Base-by-base conservation (phyloP, 2,329 filamentous ascomycete genomes). In the Plenodomus lindquistii region DNA sequence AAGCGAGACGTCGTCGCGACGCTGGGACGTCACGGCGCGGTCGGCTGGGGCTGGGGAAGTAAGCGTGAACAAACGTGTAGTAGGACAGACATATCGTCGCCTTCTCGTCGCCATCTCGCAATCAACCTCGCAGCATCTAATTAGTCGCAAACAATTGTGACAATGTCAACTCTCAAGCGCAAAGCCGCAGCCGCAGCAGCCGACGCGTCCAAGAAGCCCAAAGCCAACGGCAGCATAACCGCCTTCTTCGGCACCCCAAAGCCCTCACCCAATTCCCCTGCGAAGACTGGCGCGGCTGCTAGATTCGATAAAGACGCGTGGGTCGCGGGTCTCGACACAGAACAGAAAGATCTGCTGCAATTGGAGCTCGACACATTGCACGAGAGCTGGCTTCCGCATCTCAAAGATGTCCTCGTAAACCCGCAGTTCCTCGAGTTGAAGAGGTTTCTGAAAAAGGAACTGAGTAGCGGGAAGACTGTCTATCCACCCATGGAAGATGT, bases 331-430 rank as follows among this genome's bases (percentile, higher is more conserved):
- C 79, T 99, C 54, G 91, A 83, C 0, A 73, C 82, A 0, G 94
- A 99, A 75, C 90, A 97, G 73, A 90, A 85, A 67, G 81, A 87
- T 43, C 79, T 97, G 39, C 81, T 99, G 40, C 80, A 88, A 66
- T 81, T 99, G 35, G 94, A 99, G 76, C 96, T 99, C 60, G 85
- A 95, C 37, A 97, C 92, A 0, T 77, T 99, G 52, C 84, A 97
- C 68, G 89, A 92, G 51, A 95, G 87, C 76, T 99, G 94, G 93
- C 79, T 99, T 54, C 85, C 86, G 15, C 85, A 89, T 56, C 81
- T 99, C 49, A 96, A 95, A 71, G 91, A 96, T 54, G 92, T 97
- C 60, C 77, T 99, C 35, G 77, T 84, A 1, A 86, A 80, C 48
- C 84, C 85, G 19, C 87, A 92, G 50, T 99, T 99, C 67, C 77